A percentile compares a stretch with the other conserved stretches of the same genome.
Conservation (phyloP, 2,329 filamentous ascomycete genomes). For the Decorospora gaudefroyi region DNA sequence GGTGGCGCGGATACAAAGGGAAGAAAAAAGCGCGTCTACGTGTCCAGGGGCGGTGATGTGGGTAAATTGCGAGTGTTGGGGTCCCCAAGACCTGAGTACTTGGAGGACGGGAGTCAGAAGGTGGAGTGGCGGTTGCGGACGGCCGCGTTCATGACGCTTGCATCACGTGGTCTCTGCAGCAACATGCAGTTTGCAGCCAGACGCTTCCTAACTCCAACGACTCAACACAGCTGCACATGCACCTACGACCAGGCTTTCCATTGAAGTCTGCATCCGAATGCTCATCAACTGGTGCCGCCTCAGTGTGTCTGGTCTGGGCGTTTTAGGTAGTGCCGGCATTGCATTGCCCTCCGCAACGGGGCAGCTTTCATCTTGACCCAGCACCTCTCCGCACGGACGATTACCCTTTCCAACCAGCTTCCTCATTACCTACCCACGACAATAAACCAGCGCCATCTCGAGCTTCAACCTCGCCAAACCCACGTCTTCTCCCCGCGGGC, state of each 20-base stretch:
- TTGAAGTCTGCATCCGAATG: no score
- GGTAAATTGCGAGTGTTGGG: constrained; percentile 6
- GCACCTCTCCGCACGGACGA: constrained; percentile 21
- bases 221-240: neutral
- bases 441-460: constrained; percentile 10
- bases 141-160: constrained; percentile 5
- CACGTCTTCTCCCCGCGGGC: constrained; percentile 25
- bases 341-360: no score
- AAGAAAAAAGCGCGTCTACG: no score
- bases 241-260: neutral
- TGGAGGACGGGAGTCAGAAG: constrained; percentile 14
- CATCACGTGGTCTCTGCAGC: constrained; percentile 10
- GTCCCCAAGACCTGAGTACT: constrained; percentile 21
- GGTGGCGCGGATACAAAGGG: neutral
- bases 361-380: constrained; percentile 11
- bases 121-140: constrained; percentile 12
- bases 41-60: neutral
- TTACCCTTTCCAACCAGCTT: constrained; percentile 18
- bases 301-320: no score
- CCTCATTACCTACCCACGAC: constrained; percentile 16
- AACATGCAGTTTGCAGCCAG: neutral
- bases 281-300: no score
- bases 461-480: constrained; percentile 13
- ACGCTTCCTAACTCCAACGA: neutral
- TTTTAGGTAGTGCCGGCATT: no score